phyloP scores from a whole-genome alignment of 2,329 filamentous ascomycete genomes.

The Herpomyces periplanetae region DNA sequence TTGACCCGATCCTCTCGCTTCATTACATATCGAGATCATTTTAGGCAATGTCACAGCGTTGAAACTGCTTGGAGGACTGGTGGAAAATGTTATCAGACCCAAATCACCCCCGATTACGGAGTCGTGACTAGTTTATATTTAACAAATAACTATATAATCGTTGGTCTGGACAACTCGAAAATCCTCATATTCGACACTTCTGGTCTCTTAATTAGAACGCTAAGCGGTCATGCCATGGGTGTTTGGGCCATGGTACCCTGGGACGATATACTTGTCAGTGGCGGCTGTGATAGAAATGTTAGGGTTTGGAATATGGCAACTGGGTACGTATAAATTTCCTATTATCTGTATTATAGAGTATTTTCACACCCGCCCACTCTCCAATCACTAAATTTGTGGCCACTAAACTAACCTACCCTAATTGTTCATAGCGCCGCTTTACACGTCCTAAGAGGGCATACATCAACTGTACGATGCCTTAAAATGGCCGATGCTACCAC shows the following conservation, averaged over 20 bases:
- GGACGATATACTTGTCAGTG: constrained; percentile 75
- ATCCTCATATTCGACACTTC: constrained; percentile 91
- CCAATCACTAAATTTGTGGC: constrained; percentile 1
- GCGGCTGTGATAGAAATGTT: constrained; percentile 82
- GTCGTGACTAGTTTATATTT: constrained; percentile 85
- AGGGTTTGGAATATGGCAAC: constrained; percentile 84
- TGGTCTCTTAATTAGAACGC: constrained; percentile 46
- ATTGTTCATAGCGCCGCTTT: constrained; percentile 18
- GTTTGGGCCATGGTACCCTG: constrained; percentile 98
- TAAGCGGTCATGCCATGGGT: constrained; percentile 90
- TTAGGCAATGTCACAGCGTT: constrained; percentile 86
- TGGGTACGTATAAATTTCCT: constrained; percentile 17
- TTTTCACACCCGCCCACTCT: constrained; percentile 3
- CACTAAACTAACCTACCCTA: constrained; percentile 5
- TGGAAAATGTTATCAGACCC: constrained; percentile 38
- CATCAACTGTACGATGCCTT: constrained; percentile 72
- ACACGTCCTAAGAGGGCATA: constrained; percentile 64
- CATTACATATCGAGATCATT: constrained; percentile 70
- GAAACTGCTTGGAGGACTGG: constrained; percentile 87
- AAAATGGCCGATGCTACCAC: constrained; percentile 89
- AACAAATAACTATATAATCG: constrained; percentile 81
- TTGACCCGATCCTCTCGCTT: constrained; percentile 17
- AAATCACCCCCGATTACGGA: constrained; percentile 81
- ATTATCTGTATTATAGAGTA: background rate
- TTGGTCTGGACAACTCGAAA: constrained; percentile 85